These are phyloP conservation scores for Metschnikowia continentalis DNA, from an alignment of 805 yeast species.

Conservation along the genomic window DNA sequence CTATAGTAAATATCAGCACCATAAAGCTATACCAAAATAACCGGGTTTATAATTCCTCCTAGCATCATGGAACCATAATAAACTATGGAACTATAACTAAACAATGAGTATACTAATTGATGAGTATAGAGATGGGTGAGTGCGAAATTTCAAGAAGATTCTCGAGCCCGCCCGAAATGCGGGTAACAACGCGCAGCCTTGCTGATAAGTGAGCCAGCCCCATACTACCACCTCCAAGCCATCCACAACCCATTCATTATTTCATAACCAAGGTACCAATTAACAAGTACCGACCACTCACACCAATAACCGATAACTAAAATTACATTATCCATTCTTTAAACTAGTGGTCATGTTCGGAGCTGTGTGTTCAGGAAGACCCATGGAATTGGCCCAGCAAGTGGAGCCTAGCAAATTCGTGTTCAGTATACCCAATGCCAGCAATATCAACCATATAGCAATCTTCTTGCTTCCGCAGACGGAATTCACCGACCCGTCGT, in stretches of 20 bases:
- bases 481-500: slow-evolving; percentile 56
- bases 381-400: slow-evolving; percentile 54
- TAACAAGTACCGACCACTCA: not conserved
- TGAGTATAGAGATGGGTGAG: not conserved
- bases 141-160: slow-evolving; percentile 8
- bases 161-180: slow-evolving; percentile 8
- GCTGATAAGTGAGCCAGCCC: not conserved
- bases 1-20: too few species aligned
- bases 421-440: slow-evolving; percentile 57
- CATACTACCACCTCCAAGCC: not conserved
- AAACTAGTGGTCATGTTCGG: slow-evolving; percentile 52
- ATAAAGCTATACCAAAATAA: too few species aligned
- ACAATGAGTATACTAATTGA: not conserved
- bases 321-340: too few species aligned
- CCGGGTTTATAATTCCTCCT: too few species aligned
- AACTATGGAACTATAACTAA: too few species aligned
- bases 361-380: slow-evolving; percentile 71
- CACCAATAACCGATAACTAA: too few species aligned
- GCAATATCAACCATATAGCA: slow-evolving; percentile 71
- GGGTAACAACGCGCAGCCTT: slow-evolving; percentile 5
- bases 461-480: slow-evolving; percentile 83
- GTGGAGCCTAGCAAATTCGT: slow-evolving; percentile 67
- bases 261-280: not conserved
- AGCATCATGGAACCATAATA: too few species aligned
- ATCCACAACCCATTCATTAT: not conserved